Base-by-base conservation (phyloP, 2,329 filamentous ascomycete species). In the Fusarium cicatricum region DNA sequence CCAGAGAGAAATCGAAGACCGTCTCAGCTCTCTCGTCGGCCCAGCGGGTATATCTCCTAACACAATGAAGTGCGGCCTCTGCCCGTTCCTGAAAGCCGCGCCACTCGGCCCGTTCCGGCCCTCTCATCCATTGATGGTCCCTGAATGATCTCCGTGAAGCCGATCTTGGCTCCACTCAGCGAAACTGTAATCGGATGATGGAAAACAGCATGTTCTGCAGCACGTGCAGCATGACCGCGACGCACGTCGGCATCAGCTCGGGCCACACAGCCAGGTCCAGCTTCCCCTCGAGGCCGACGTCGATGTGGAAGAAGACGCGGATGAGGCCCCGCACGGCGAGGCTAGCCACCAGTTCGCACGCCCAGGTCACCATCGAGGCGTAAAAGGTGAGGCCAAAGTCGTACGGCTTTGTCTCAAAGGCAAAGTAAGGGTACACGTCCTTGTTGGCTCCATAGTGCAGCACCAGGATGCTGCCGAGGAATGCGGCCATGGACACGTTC, bases 181-280 rank as follows among this genome's bases (percentile, higher is more conserved):
- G 77, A 64, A 90, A 89, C 60, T 84, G 81, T 67, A 90, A 74
- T 60, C 86, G 80, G 31, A 89, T 83, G 66, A 90, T 89, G 39
- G 85, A 86, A 74, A 90, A 89, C 51, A 90, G 73, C 87, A 90
- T 90, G 71, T 89, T 90, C 74, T 90, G 87, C 72, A 89, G 69
- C 44, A 89, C 87, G 66, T 90, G 87, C 70, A 89, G 75, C 76
- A 85, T 85, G 17, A 89, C 86, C 17, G 84, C 85, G 16, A 87
- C 83, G 49, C 84, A 84, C 3, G 87, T 88, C 15, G 87, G 87
- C 66, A 90, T 72, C 66, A 90, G 72, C 75, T 89, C 87, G 2
- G 87, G 86, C 84, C 86, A 89, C 50, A 85, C 82, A 7, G 81
- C 82, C 62, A 90, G 75, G 72, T 90, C 87, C 57, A 84, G 75